Conservation (phyloP, 257 asterid species). For the Fraxinus pennsylvanica region DNA sequence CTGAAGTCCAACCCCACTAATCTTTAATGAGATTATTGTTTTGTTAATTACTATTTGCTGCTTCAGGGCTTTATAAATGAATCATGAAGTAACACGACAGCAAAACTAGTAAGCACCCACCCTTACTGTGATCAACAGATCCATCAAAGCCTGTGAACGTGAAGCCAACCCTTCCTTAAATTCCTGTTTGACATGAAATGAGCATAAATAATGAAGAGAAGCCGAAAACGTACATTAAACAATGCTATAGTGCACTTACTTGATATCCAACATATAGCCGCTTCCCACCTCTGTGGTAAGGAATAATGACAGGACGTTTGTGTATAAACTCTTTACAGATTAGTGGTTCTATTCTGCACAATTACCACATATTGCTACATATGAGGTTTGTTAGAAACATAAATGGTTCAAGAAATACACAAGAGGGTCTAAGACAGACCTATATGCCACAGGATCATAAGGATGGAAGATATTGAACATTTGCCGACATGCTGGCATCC, state of each 20-base stretch:
- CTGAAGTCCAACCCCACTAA: neutral
- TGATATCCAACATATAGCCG: constrained; percentile 83
- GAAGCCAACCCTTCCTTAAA: constrained; percentile 78
- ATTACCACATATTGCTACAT: constrained; percentile 17
- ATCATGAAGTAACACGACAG: neutral
- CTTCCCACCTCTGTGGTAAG: constrained; percentile 97
- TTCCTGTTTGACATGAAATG: constrained; percentile 55
- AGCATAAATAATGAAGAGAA: constrained; percentile 22
- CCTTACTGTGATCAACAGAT: constrained; percentile 56
- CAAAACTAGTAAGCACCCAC: constrained; percentile 36
- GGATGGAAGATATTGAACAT: constrained; percentile 64
- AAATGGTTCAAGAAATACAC: constrained; percentile 1
- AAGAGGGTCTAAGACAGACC: constrained; percentile 39
- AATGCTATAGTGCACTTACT: constrained; percentile 40
- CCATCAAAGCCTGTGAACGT: constrained; percentile 64
- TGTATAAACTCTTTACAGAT: constrained; percentile 72
- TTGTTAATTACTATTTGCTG: neutral
- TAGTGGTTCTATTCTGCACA: constrained; percentile 84
- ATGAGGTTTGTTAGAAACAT: constrained; percentile 12
- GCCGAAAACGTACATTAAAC: neutral
- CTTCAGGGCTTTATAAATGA: neutral
- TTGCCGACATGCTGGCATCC: constrained; percentile 55
- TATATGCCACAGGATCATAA: constrained; percentile 81
- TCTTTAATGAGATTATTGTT: neutral
- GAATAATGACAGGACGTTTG: constrained; percentile 78